Conservation (phyloP, 257 asterid species). For the Gentiana macrophylla region DNA sequence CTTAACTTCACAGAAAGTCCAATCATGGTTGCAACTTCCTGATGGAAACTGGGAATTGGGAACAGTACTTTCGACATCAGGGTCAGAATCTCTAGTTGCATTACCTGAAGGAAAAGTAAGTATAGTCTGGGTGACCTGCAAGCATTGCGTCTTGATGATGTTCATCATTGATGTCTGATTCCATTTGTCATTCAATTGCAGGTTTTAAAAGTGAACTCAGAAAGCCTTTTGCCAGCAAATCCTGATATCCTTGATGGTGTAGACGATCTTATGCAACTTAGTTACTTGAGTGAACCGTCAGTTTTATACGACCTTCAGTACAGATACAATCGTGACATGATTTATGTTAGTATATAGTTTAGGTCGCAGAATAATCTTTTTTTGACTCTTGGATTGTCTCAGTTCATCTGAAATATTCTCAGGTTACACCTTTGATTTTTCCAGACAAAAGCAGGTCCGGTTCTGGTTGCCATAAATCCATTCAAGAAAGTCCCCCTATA, state of each 20-base stretch:
- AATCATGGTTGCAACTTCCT: constrained; percentile 81
- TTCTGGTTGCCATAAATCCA: constrained; percentile 92
- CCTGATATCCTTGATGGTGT: constrained; percentile 98
- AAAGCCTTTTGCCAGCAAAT: constrained; percentile 67
- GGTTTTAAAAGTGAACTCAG: constrained; percentile 73
- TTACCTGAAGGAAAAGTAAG: constrained; percentile 77
- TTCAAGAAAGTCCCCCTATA: constrained; percentile 75
- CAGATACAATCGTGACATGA: constrained; percentile 75
- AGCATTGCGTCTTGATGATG: constrained; percentile 1
- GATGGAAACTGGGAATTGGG: constrained; percentile 96
- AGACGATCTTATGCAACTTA: constrained; percentile 95
- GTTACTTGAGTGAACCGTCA: constrained; percentile 93
- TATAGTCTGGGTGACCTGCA: constrained; percentile 2
- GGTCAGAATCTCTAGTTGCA: constrained; percentile 58
- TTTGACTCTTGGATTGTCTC: constrained; percentile 11
- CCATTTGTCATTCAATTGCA: constrained; percentile 14
- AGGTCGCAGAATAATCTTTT: constrained; percentile 9
- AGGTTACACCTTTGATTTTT: constrained; percentile 19
- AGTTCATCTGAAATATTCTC: constrained; percentile 11
- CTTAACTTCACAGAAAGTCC: constrained; percentile 50
- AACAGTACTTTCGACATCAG: constrained; percentile 55
- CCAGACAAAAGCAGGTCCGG: constrained; percentile 99
- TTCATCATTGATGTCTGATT: constrained; percentile 2
- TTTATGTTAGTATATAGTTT: constrained; percentile 53
- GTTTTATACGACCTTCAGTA: constrained; percentile 86